Base-by-base conservation (phyloP, 768 basidiomycete species). In the Collybiopsis confluens region DNA sequence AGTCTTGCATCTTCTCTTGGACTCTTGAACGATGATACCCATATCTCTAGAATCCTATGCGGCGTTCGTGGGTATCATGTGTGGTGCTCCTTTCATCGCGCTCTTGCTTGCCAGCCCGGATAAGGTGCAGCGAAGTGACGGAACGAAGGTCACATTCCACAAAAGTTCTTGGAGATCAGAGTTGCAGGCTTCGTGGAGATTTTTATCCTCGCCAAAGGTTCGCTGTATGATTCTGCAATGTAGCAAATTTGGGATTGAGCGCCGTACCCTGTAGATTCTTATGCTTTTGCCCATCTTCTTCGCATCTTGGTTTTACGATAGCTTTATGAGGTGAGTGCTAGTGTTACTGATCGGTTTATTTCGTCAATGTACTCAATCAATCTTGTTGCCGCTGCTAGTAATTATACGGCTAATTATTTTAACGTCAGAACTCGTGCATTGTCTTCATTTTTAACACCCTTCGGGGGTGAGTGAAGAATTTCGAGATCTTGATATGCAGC, bases 221-320 rank as follows among this genome's bases (percentile, higher is more conserved):
- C n/a, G n/a, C n/a, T n/a, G n/a, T n/a, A n/a, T n/a, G n/a, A n/a
- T n/a, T n/a, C n/a, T n/a, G n/a, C n/a, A n/a, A n/a, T n/a, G n/a
- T n/a, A n/a, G n/a, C n/a, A n/a, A n/a, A n/a, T n/a, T n/a, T n/a
- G n/a, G n/a, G n/a, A n/a, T n/a, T n/a, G n/a, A n/a, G n/a, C n/a
- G n/a, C n/a, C n/a, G n/a, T n/a, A n/a, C n/a, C n/a, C 18, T 8
- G 23, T 10, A 47, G 45, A 47, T 47, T 27, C 45, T 47, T 10
- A 26, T 47, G 5, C 21, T 47, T 3, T 5, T 47, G 20, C 45
- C 45, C 18, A 18, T 47, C 18, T 47, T 47, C 24, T 47, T 47
- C 18, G 20, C 45, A 7, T 47, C 45, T 5, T 47, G 45, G 45
- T 47, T 47, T n/a, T 47, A 47, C 45, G 45, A 47, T 10, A 47